Base-by-base conservation (phyloP, 2,329 filamentous ascomycete genomes). In the Colletotrichum orbiculare region DNA sequence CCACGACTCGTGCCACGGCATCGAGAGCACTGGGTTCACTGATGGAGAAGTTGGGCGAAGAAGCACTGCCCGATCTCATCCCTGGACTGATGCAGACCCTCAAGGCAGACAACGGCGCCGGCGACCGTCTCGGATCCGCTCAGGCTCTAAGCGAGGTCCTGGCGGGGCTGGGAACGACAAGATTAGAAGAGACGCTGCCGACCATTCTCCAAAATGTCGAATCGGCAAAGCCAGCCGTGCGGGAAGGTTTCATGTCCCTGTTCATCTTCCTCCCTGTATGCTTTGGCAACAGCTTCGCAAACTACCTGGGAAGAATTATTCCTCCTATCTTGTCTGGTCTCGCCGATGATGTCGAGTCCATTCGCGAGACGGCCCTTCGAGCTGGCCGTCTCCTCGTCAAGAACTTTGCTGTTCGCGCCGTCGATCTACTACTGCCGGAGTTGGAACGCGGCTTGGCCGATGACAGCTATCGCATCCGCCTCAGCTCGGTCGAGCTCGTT, bases 191-290 rank as follows among this genome's bases (percentile, higher is more conserved):
- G 79, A 98, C 94, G 6, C 83, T 99, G 49, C 96, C 96, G 43
- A 97, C 95, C 11, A 97, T 99, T 71, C 81, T 99, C 45, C 95
- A 98, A 73, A 99, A 99, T 73, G 95, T 97, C 69, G 90, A 93
- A 71, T 98, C 95, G 72, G 88, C 91, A 70, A 97, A 97, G 79
- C 77, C 96, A 15, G 89, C 94, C 59, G 93, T 99, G 69, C 90
- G 96, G 72, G 96, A 99, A 83, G 96, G 96, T 49, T 99, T 99
- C 82, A 99, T 99, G 96, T 97, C 96, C 8, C 86, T 99, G 45
- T 99, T 99, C 80, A 98, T 99, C 70, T 99, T 97, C 86, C 88
- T 99, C 81, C 96, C 96, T 11, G 96, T 97, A 57, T 99, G 96
- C 81, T 99, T 99, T 73, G 96, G 96, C 73, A 99, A 99, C 85